Percentiles rank a stretch among this genome's conserved stretches.
Conservation (phyloP, 495 filamentous ascomycete species). For the Annulohypoxylon nitens region DNA sequence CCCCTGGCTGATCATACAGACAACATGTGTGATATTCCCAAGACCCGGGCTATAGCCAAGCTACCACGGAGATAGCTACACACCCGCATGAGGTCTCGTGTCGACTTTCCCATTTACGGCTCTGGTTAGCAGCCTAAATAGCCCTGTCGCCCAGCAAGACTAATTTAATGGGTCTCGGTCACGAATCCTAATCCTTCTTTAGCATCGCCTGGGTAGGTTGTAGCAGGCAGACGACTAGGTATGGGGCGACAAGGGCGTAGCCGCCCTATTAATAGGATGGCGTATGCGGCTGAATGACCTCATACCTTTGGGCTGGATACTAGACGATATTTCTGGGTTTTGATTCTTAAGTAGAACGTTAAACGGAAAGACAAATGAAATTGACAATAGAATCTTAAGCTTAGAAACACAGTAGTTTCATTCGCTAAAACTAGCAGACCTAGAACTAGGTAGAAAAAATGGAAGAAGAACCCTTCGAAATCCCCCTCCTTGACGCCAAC, state of each 20-base stretch:
- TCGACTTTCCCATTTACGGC: not conserved
- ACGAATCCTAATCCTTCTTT: not conserved
- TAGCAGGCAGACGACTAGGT: not conserved
- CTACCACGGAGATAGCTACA: not conserved
- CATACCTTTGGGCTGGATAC: not conserved
- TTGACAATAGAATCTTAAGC: not conserved
- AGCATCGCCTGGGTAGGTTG: not conserved
- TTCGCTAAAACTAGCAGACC: not conserved
- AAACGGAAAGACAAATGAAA: not conserved
- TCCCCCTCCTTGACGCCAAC: slow-evolving; percentile 24
- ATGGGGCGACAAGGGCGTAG: not conserved
- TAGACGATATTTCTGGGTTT: not conserved
- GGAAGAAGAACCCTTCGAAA: slow-evolving; percentile 28
- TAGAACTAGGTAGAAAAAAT: too few species aligned
- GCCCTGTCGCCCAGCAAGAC: not conserved
- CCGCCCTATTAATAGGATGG: not conserved
- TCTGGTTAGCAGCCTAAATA: not conserved
- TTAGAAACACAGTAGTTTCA: not conserved
- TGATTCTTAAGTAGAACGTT: not conserved
- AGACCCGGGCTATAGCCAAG: not conserved
- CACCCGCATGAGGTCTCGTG: not conserved
- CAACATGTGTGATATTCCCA: not conserved
- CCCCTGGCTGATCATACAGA: not conserved
- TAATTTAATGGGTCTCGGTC: not conserved
- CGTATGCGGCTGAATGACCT: not conserved